Evolutionary conservation across 139 green algal species (phyloP).

Genomic region (Chlorokybus atmophyticus): DNA sequence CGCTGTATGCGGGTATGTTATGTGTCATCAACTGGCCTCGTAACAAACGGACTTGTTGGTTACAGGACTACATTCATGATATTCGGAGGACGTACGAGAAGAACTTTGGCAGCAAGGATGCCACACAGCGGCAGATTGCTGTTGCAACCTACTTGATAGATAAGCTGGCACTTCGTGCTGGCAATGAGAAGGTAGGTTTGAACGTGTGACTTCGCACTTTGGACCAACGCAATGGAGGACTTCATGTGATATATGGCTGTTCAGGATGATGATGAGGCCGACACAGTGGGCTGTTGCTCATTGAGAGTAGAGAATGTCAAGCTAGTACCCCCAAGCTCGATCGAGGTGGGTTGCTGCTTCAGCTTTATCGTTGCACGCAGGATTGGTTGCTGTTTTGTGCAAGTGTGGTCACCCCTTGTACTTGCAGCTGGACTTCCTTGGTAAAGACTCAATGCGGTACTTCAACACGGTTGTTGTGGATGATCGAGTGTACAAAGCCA

Average conservation of each 20-base stretch:
- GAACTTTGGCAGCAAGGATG: slow-evolving; percentile 21
- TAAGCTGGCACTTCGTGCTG: slow-evolving; percentile 89
- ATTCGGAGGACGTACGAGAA: slow-evolving; percentile 35
- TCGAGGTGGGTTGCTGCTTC: background rate
- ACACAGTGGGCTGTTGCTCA: slow-evolving; percentile 93
- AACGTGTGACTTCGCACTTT: background rate
- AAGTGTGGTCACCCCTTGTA: background rate
- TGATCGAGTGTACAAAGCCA: slow-evolving; percentile 10
- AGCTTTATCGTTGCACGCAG: background rate
- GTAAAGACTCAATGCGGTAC: slow-evolving; percentile 97
- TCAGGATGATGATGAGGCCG: slow-evolving; percentile 90
- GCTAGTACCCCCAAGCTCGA: slow-evolving; percentile 1
- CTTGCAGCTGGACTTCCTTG: slow-evolving; percentile 92
- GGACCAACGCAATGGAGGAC: too few relatives aligned
- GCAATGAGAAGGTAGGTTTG: slow-evolving; percentile 55
- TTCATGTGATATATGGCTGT: background rate
- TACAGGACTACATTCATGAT: slow-evolving; percentile 31
- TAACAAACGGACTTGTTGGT: too few relatives aligned
- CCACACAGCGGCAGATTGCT: slow-evolving; percentile 62
- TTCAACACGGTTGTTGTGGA: slow-evolving; percentile 87
- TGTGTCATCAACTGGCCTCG: too few relatives aligned
- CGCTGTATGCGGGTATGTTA: background rate
- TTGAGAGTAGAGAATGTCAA: slow-evolving; percentile 62
- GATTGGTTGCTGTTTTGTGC: background rate
- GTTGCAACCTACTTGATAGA: slow-evolving; percentile 96